Evolutionary conservation across 2,329 filamentous ascomycete genomes (phyloP), one percentile per base, ranked within the genome.

Genomic region (Nannizzia gypsea): DNA sequence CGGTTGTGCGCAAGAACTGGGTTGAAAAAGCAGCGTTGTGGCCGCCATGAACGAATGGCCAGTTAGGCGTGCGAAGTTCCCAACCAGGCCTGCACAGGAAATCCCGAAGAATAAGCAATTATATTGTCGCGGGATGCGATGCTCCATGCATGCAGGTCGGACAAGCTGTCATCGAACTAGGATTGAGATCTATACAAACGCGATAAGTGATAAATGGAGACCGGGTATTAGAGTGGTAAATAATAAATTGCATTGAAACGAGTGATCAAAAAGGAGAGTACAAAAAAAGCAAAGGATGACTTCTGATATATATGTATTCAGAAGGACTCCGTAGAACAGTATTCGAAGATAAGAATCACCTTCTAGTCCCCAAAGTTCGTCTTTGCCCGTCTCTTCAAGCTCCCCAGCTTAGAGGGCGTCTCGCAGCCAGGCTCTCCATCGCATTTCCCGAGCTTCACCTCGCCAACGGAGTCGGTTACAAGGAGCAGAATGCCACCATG

Each of bases 401-500:
- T 52, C 8, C 48, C 48, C 2, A 52, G 11, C 26, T 22, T 52
- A 0, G 22, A 28, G 48, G 22, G 22, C 8, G 48, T n/a, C 48
- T 52, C 48, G n/a, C 48, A 52, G 11, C 48, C 48, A 11, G 24
- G 38, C 42, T 61, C 64, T 22, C 24, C 57, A 60, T 62, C 63
- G 42, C 60, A 63, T 28, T 56, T 38, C 38, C 61, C 64, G 40
- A 63, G n/a, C 40, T 36, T 60, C 17, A 63, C 60, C 1, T 60
- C 58, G 13, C 64, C 64, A 3, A 48, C 40, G 9, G 61, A 63
- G 6, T 63, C 63, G 5, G 64, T 65, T 22, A 64, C 58, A 28
- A 65, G 31, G 13, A 64, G 59, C 50, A 64, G 42, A 36, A 65
- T 65, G 3, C 64, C 64, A 4, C 60, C 64, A 20, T 57, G 46